Evolutionary conservation across 2,329 filamentous ascomycete genomes (phyloP).

Genomic region (Curvularia lunata): DNA sequence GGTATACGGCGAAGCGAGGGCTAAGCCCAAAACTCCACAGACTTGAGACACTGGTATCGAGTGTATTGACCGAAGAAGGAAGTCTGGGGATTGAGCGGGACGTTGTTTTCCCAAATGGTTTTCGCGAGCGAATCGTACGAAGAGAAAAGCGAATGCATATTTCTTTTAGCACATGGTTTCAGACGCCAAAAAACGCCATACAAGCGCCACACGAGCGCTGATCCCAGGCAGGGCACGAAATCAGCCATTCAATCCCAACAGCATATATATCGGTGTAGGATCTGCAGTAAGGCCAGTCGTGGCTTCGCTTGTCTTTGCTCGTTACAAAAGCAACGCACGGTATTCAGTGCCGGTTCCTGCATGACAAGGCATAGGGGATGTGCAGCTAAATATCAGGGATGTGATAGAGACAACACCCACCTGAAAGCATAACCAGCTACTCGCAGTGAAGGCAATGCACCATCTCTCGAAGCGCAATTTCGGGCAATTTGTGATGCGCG

Average conservation of each 20-base stretch:
- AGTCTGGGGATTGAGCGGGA: neutral
- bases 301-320: constrained; percentile 3
- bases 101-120: neutral
- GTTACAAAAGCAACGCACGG: neutral
- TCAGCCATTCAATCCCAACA: neutral
- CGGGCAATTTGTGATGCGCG: neutral
- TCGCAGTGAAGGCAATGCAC: neutral
- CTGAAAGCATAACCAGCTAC: neutral
- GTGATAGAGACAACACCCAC: neutral
- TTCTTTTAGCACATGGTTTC: neutral
- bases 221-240: neutral
- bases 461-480: neutral
- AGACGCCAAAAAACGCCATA: neutral
- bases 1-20: constrained; percentile 9
- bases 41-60: constrained; percentile 7
- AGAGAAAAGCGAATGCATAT: neutral
- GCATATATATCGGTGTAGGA: neutral
- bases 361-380: neutral
- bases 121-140: neutral
- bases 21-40: constrained; percentile 4
- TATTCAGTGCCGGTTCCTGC: neutral
- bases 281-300: neutral
- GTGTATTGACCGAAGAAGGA: neutral
- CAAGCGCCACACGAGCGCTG: neutral
- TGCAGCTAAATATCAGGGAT: neutral